Percentiles rank a stretch among this genome's conserved stretches.
phyloP scores from a whole-genome alignment of 2,329 filamentous ascomycete genomes.

The Beauveria caledonica region DNA sequence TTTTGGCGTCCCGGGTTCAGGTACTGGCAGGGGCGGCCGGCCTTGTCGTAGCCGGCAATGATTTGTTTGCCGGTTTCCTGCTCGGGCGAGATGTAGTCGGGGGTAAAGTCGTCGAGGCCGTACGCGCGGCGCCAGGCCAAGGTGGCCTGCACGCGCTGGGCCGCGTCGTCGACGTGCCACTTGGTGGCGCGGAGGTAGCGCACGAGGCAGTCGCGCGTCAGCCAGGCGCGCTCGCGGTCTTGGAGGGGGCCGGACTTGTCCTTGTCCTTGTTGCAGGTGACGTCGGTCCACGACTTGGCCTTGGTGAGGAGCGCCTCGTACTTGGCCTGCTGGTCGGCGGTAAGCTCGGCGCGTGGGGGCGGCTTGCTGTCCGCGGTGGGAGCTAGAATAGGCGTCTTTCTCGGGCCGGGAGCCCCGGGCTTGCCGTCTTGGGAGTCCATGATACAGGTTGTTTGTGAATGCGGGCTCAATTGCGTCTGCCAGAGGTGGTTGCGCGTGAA shows the following conservation, averaged over 20 bases:
- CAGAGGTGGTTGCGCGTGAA: not conserved
- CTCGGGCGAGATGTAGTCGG: conserved; percentile 85
- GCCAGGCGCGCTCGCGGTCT: conserved; percentile 77
- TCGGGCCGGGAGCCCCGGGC: conserved; percentile 12
- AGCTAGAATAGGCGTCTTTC: conserved; percentile 48
- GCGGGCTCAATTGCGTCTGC: not conserved
- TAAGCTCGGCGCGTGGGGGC: conserved; percentile 50
- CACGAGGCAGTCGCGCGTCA: conserved; percentile 85
- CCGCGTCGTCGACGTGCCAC: conserved; percentile 70
- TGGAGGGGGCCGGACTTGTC: conserved; percentile 57
- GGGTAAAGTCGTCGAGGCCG: conserved; percentile 67
- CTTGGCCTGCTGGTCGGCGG: conserved; percentile 69
- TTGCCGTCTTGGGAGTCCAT: not conserved
- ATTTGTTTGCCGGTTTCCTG: conserved; percentile 97
- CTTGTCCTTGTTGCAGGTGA: conserved; percentile 47
- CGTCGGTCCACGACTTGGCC: conserved; percentile 61
- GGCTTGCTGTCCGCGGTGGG: conserved; percentile 53
- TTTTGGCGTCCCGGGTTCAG: conserved; percentile 87
- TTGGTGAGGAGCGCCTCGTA: conserved; percentile 68
- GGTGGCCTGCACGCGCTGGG: conserved; percentile 72
- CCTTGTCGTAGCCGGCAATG: conserved; percentile 77
- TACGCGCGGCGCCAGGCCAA: conserved; percentile 88
- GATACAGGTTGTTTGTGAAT: not conserved
- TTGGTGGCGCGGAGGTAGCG: conserved; percentile 91
- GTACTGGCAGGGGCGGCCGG: conserved; percentile 82